Percentiles rank a stretch among this genome's conserved stretches.
Evolutionary conservation across 1,284 basidiomycete species (phyloP).

Genomic region (Calocybe gambosa): DNA sequence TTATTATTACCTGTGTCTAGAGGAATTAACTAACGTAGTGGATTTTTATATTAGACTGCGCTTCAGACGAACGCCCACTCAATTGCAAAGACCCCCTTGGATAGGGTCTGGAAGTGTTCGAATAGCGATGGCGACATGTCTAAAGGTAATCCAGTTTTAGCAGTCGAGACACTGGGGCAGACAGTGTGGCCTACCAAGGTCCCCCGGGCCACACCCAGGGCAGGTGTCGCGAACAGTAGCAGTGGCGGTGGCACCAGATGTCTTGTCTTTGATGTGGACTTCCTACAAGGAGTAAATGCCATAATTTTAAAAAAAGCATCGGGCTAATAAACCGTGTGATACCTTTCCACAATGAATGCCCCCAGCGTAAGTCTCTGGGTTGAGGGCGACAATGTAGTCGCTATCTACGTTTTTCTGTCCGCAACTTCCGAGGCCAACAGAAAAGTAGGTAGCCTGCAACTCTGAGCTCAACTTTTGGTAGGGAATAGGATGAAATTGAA

Average conservation of each 20-base stretch:
- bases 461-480: not conserved
- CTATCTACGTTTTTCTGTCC: conserved; percentile 29
- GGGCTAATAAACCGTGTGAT: not conserved
- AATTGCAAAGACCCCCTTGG: conserved; percentile 16
- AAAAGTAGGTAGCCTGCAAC: conserved; percentile 35
- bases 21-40: too few relatives aligned
- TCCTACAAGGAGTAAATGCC: conserved; percentile 5
- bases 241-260: conserved; percentile 10
- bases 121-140: conserved; percentile 22
- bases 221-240: conserved; percentile 20
- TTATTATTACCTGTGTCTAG: too few relatives aligned
- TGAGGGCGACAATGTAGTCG: conserved; percentile 35
- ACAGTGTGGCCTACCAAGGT: conserved; percentile 15
- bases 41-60: too few relatives aligned
- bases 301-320: not conserved
- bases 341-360: conserved; percentile 36
- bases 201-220: conserved; percentile 15
- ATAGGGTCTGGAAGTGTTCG: conserved; percentile 14
- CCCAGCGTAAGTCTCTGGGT: conserved; percentile 26
- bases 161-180: not conserved
- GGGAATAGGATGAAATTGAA: not conserved
- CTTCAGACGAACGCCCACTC: conserved; percentile 17
- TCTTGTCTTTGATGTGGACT: conserved; percentile 15
- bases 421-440: conserved; percentile 38
- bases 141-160: conserved; percentile 6